phyloP scores from a whole-genome alignment of 2,329 filamentous ascomycete genomes.

The Claviceps sp. region DNA sequence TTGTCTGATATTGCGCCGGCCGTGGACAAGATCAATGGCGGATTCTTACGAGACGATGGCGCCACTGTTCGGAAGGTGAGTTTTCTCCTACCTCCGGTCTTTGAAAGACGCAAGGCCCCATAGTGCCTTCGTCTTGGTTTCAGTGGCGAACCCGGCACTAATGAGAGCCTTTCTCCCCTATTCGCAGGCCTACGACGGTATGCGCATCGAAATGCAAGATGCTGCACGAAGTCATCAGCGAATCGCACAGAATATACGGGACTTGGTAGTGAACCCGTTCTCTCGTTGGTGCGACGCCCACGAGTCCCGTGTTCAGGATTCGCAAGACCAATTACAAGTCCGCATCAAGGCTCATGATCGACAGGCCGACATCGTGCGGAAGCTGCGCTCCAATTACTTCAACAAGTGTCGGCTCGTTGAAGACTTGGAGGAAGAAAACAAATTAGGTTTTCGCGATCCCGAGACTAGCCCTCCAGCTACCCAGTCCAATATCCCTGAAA shows the following conservation, averaged over 20 bases:
- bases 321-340: conserved; percentile 82
- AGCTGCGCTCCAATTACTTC: conserved; percentile 91
- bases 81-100: neutral
- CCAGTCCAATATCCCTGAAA: conserved; percentile 55
- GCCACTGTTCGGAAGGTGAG: conserved; percentile 85
- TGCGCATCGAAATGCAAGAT: conserved; percentile 84
- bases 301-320: conserved; percentile 78
- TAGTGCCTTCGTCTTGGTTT: neutral
- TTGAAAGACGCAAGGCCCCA: neutral
- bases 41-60: conserved; percentile 84
- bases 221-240: conserved; percentile 83
- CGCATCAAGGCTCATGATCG: conserved; percentile 89
- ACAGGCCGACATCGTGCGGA: conserved; percentile 81
- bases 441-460: conserved; percentile 89
- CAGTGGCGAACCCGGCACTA: conserved; percentile 5
- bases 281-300: conserved; percentile 93
- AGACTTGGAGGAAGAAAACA: conserved; percentile 96
- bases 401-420: conserved; percentile 96
- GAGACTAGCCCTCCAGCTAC: conserved; percentile 49
- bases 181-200: conserved; percentile 75
- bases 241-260: conserved; percentile 90
- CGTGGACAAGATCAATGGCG: conserved; percentile 68
- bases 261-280: conserved; percentile 90
- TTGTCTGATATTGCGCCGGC: conserved; percentile 70
- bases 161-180: conserved; percentile 5